Evolutionary conservation across 139 green algal genomes (phyloP).

Genomic region (Chlorella sp.): DNA sequence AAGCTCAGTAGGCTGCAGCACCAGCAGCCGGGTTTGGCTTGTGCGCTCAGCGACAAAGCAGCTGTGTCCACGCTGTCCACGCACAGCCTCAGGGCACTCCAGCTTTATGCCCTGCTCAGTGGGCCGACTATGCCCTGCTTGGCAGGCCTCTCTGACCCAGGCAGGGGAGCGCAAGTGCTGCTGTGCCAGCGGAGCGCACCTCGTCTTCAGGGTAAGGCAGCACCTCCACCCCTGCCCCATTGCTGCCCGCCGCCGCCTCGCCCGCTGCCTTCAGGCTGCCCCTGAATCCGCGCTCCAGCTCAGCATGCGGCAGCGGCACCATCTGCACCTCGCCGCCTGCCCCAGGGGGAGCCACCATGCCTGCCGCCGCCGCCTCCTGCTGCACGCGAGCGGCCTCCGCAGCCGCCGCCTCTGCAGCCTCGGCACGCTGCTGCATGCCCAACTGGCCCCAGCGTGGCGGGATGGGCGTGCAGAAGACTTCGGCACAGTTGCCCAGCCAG

Average conservation of each 20-base stretch:
- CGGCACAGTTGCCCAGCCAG: slow-evolving; percentile 39
- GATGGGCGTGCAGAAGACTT: slow-evolving; percentile 38
- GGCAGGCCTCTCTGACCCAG: too few species aligned
- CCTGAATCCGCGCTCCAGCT: neutral
- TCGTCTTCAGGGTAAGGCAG: neutral
- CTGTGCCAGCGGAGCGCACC: neutral
- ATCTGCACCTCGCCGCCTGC: neutral
- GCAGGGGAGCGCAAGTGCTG: neutral
- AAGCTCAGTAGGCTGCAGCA: too few species aligned
- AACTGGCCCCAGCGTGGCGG: slow-evolving; percentile 31
- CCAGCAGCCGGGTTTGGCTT: too few species aligned
- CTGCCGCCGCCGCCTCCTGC: neutral
- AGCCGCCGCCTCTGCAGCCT: neutral
- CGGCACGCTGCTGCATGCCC: slow-evolving; percentile 20
- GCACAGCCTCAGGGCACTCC: too few species aligned
- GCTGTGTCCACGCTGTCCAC: too few species aligned
- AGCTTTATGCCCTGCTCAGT: too few species aligned
- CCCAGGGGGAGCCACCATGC: too few species aligned
- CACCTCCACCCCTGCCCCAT: slow-evolving; percentile 11
- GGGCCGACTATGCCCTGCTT: too few species aligned
- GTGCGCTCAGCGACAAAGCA: too few species aligned
- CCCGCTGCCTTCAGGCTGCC: neutral
- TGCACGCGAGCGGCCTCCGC: neutral
- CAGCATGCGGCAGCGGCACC: neutral
- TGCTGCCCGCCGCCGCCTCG: neutral